Evolutionary conservation across 169 alveolate genomes (phyloP), one percentile per base, ranked within the genome.

Genomic region (Plasmodium knowlesi): DNA sequence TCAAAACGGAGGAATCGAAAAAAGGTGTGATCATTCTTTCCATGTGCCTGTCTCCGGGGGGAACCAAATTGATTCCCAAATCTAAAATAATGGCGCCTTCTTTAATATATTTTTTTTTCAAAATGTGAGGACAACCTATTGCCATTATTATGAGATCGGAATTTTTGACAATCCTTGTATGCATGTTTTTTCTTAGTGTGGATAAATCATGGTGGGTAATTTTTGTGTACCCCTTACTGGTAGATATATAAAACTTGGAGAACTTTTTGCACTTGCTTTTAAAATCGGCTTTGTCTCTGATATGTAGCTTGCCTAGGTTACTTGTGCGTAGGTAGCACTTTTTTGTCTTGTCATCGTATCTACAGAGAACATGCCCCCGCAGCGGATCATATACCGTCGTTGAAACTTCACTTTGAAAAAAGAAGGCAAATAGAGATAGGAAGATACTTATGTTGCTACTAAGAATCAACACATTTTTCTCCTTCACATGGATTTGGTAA

Each of bases 361-460:
- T 85, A 85, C 93, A 85, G 28, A 85, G 28, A 46, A 76, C 67
- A 22, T 85, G 14, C 67, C 93, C 93, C n/a, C 6, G 74, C 22
- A 85, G 16, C 14, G 93, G 80, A 74, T 85, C 85, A 85, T 85
- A 85, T 32, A 85, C 93, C 14, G 82, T 73, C 12, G 93, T 85
- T 5, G 93, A 85, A 50, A 85, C 79, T 2, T 76, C 70, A 72
- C 57, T 37, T 50, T n/a, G 28, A 9, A 74, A 74, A 85, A 85
- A 85, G 30, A 74, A 74, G n/a, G 61, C 43, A 85, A 85, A 85
- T 25, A 85, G 79, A 14, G 86, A 30, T 50, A 85, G 43, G 78
- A 74, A 85, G 37, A 85, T 85, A 28, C 80, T 85, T 74, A 85
- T 70, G 67, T 85, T 85, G 41, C 80, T 85, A 74, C 79, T 85